Base-by-base conservation (phyloP, 176 grass and related monocot species). In the Oryza punctata region DNA sequence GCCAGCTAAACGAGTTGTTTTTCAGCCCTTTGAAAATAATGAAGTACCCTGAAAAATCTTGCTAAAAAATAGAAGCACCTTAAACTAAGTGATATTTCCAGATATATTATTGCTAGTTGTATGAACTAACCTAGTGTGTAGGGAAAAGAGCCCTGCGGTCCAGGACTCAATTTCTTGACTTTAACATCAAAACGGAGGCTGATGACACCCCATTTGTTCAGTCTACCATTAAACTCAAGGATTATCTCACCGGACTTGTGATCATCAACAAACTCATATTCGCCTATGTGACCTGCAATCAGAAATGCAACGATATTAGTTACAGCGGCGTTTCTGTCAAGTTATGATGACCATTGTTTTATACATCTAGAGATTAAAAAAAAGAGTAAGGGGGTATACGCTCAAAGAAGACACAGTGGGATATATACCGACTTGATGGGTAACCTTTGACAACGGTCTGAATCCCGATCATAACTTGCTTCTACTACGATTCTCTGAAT, bases 201-300 rank as follows among this genome's bases (percentile, higher is more conserved):
- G 26, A 84, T 70, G 25, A 80, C 47, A 5, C 75, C 60, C 79
- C 46, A 84, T 35, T 69, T 84, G 37, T 88, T 81, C 3, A 88
- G 46, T 69, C 69, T 88, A 18, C 64, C 70, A 64, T 88, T 81
- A 45, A 85, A 67, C 49, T 88, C 76, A 71, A 91, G 37, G 15
- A 81, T 69, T 15, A 80, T 81, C 21, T 76, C 70, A 47, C 63
- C 37, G 7, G 75, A 57, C 28, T 47, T 73, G 23, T 88, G 80
- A 38, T 70, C 85, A 87, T 84, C 80, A 29, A 85, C 69, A 70
- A 64, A 76, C 69, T 91, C 76, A 79, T 71, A 85, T 63, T 77
- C 75, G 29, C 85, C 69, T 1, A 91, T 77, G 68, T 82, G 72
- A 33, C 72, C 84, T 87, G 73, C 29, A 41, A 10, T 52, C 24